Conservation (phyloP, 805 yeast species). For the Candida michaelii region DNA sequence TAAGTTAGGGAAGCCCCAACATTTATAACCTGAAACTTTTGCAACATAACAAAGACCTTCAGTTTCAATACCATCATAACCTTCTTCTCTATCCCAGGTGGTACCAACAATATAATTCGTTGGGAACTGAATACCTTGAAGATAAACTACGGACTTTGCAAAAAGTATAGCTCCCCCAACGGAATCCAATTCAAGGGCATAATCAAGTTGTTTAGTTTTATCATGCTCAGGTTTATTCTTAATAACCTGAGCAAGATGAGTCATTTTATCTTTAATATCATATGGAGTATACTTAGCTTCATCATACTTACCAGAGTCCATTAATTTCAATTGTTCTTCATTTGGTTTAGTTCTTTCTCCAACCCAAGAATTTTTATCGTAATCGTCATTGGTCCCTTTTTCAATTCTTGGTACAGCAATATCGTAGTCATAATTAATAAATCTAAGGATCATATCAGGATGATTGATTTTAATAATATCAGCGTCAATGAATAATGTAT, state of each 20-base stretch:
- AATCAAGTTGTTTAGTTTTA: slow-evolving; percentile 6
- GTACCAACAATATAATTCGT: slow-evolving; percentile 47
- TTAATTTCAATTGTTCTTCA: slow-evolving; percentile 22
- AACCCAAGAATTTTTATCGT: slow-evolving; percentile 43
- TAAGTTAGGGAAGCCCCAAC: slow-evolving; percentile 52
- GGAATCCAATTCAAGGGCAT: slow-evolving; percentile 37
- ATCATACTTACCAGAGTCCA: slow-evolving; percentile 32
- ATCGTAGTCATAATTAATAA: slow-evolving; percentile 29
- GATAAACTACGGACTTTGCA: slow-evolving; percentile 41
- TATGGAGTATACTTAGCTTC: slow-evolving; percentile 33
- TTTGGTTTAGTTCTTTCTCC: slow-evolving; percentile 36
- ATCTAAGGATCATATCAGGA: slow-evolving; percentile 23
- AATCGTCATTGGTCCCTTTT: slow-evolving; percentile 27
- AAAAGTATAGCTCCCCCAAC: slow-evolving; percentile 55
- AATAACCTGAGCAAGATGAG: slow-evolving; percentile 27
- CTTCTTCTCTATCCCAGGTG: slow-evolving; percentile 47
- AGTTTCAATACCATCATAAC: slow-evolving; percentile 55
- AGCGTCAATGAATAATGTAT: slow-evolving; percentile 37
- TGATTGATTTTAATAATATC: slow-evolving; percentile 29
- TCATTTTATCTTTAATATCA: slow-evolving; percentile 28
- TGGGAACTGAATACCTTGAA: slow-evolving; percentile 49
- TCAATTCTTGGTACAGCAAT: slow-evolving; percentile 38
- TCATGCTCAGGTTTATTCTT: slow-evolving; percentile 6
- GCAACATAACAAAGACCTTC: slow-evolving; percentile 54
- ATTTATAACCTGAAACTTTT: slow-evolving; percentile 41